A percentile compares a stretch with the other conserved stretches of the same genome.
Conservation (phyloP, 2,329 filamentous ascomycete genomes). For the Scedosporium aurantiacum region DNA sequence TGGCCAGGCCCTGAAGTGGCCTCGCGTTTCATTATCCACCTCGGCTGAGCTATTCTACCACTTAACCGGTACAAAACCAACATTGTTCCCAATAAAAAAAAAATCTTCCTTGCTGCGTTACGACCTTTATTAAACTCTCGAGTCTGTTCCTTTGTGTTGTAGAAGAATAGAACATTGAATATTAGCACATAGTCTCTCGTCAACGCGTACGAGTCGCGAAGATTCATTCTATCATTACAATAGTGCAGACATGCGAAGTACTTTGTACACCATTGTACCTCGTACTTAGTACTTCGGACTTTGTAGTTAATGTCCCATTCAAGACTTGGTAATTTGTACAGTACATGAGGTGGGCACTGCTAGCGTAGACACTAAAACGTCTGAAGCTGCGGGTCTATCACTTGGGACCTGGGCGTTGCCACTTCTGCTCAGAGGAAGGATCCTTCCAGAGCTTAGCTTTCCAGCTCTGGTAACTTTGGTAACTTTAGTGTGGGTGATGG, state of each 20-base stretch:
- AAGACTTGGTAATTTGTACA: background rate
- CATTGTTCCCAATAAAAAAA: background rate
- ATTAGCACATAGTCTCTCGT: too few relatives aligned
- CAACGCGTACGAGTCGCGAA: too few relatives aligned
- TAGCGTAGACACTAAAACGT: background rate
- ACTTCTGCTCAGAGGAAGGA: too few relatives aligned
- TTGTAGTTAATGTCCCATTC: background rate
- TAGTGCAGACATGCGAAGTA: too few relatives aligned
- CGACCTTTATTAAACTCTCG: background rate
- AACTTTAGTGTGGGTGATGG: too few relatives aligned
- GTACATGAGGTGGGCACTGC: background rate
- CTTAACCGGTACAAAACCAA: background rate
- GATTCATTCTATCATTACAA: too few relatives aligned
- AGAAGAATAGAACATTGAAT: too few relatives aligned
- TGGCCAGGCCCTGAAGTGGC: background rate
- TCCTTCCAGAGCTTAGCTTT: background rate
- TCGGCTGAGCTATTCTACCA: constrained; percentile 1
- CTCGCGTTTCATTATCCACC: background rate
- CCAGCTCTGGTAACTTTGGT: background rate
- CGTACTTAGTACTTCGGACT: background rate
- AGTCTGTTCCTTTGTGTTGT: background rate
- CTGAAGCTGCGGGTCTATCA: background rate
- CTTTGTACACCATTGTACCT: background rate
- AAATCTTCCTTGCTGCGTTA: background rate
- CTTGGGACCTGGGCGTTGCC: too few relatives aligned